Base-by-base conservation (phyloP, 202 grass and related monocot genomes). In the Digitaria exilis region DNA sequence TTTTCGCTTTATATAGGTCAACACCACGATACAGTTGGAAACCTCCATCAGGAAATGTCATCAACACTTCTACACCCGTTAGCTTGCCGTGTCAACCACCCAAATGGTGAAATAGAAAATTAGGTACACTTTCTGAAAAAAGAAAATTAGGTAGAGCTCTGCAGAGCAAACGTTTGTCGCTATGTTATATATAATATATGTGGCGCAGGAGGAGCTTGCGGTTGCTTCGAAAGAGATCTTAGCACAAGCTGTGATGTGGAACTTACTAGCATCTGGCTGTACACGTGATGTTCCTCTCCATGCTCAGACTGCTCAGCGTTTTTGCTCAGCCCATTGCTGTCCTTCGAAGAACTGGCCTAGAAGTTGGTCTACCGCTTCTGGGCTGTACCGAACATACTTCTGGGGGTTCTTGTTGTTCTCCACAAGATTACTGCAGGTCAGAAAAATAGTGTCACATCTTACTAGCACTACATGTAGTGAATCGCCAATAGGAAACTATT, bases 331-430 rank as follows among this genome's bases (percentile, higher is more conserved):
- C 59, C 86, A 90, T 54, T 93, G 90, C 79, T 97, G 90, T 25
- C 94, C 94, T 71, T 97, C 91, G 17, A 97, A 97, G 74, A 97
- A 91, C 61, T 97, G 91, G 0, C 88, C 82, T 13, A 97, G 51
- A 65, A 84, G 85, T 45, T 90, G 89, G 58, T 94, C 94, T 70
- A 94, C 89, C 18, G 86, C 76, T 82, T 90, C 94, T 0, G 91
- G 82, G 71, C 84, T 88, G 85, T 97, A 94, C 68, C 87, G 83
- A 29, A 97, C 83, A 58, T 94, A 90, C 69, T 97, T 92, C 76
- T 89, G 79, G 1, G 91, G 87, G 67, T 97, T 97, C 84, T 94
- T 97, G 65, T 80, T 85, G 72, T 87, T 97, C 75, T 93, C 94
- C 43, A 92, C 91, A 49, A 97, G 76, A 60, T 31, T 87, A 65